Evolutionary conservation across 345 rosid genomes (phyloP).

Genomic region (Populus nigra): DNA sequence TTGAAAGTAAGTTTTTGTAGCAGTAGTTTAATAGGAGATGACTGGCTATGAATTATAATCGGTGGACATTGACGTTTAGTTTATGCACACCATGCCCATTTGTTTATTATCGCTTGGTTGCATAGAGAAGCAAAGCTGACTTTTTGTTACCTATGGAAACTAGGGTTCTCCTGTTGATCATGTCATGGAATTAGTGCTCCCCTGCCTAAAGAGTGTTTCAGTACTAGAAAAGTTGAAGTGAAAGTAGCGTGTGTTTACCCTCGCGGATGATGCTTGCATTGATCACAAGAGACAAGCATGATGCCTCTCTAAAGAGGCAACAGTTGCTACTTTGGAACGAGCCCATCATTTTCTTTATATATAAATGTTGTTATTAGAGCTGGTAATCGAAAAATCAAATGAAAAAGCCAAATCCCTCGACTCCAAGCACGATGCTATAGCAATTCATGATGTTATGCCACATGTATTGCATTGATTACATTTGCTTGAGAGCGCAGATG

Average conservation of each 20-base stretch:
- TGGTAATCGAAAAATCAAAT: neutral
- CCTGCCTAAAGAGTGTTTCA: neutral
- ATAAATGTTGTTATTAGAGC: no score
- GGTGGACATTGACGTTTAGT: neutral
- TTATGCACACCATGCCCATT: neutral
- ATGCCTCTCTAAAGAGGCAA: neutral
- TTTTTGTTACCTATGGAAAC: neutral
- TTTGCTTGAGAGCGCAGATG: neutral
- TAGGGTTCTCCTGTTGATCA: neutral
- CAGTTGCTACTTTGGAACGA: neutral
- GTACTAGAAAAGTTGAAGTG: neutral
- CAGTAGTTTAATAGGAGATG: neutral
- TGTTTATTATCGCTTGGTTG: neutral
- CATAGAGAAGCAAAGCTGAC: neutral
- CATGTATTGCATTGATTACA: neutral
- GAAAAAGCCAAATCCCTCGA: no score
- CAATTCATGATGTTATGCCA: neutral
- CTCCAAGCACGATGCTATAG: neutral
- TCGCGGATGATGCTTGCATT: neutral
- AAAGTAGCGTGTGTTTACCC: neutral
- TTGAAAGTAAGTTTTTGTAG: neutral
- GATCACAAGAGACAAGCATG: neutral
- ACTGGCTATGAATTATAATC: neutral
- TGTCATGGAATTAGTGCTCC: conserved; percentile 1
- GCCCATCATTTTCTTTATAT: neutral